Conservation (phyloP, 768 basidiomycete species). For the Mycena vitilis region DNA sequence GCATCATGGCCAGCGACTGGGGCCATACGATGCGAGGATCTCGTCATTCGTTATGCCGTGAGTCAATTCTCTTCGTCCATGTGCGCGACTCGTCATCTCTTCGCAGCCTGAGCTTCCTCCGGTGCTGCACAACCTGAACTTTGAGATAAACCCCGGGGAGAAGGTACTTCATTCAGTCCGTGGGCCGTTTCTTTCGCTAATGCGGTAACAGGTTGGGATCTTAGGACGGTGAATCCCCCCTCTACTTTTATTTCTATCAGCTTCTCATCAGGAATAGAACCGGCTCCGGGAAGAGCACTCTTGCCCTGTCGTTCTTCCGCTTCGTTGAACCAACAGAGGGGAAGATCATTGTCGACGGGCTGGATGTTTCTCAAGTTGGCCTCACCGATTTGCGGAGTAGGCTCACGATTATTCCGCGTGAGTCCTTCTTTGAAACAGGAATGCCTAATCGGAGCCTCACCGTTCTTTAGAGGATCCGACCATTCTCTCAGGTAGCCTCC, state of each 20-base stretch:
- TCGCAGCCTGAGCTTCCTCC: slow-evolving; percentile 84
- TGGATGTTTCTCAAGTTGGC: slow-evolving; percentile 76
- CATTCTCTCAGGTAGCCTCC: slow-evolving; percentile 84
- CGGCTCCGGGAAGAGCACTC: slow-evolving; percentile 83
- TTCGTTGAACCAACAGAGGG: slow-evolving; percentile 81
- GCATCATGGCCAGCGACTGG: slow-evolving; percentile 83
- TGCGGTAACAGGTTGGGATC: slow-evolving; percentile 66
- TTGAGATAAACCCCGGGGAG: slow-evolving; percentile 78
- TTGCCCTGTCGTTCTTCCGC: slow-evolving; percentile 88
- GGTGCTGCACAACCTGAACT: slow-evolving; percentile 84
- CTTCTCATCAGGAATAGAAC: slow-evolving; percentile 51
- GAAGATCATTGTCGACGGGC: slow-evolving; percentile 67
- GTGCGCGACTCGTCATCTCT: not conserved
- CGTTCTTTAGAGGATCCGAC: slow-evolving; percentile 81
- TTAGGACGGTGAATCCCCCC: slow-evolving; percentile 55
- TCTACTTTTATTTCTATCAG: not conserved
- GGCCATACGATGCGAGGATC: slow-evolving; percentile 75
- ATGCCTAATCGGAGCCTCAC: not conserved
- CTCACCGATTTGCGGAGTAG: slow-evolving; percentile 75
- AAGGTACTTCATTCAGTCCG: slow-evolving; percentile 60
- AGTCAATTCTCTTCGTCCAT: slow-evolving; percentile 39
- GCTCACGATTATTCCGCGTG: slow-evolving; percentile 81
- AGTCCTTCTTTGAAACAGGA: slow-evolving; percentile 37
- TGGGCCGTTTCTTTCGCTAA: slow-evolving; percentile 1
- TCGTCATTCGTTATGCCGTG: slow-evolving; percentile 84